phyloP scores from a whole-genome alignment of 176 grass and related monocot genomes.

The Aegilops bicornis region DNA sequence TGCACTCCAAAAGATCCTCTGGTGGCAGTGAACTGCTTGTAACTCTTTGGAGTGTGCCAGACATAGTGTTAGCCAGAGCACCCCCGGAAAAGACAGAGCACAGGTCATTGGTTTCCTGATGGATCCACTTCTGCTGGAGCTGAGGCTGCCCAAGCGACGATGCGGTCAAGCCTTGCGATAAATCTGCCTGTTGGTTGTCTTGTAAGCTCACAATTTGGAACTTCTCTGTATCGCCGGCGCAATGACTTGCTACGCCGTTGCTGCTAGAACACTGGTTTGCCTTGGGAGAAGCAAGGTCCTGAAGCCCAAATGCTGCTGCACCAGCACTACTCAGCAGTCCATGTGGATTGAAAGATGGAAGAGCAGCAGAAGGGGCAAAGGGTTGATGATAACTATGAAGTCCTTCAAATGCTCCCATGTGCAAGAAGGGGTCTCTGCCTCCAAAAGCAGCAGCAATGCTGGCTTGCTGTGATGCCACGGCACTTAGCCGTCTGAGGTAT shows the following conservation, averaged over 20 bases:
- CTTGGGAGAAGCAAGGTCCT: conserved; percentile 60
- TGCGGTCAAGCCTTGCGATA: conserved; percentile 42
- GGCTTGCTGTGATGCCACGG: conserved; percentile 74
- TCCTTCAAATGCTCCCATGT: conserved; percentile 79
- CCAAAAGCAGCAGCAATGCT: conserved; percentile 86
- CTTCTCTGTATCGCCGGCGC: conserved; percentile 45
- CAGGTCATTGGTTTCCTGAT: conserved; percentile 51
- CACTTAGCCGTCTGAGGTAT: conserved; percentile 87
- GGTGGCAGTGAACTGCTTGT: conserved; percentile 43
- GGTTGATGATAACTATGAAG: conserved; percentile 63
- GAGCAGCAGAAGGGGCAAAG: conserved; percentile 46
- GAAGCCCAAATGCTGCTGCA: conserved; percentile 42
- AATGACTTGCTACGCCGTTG: conserved; percentile 33
- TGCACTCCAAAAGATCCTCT: conserved; percentile 47
- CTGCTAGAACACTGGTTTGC: conserved; percentile 41
- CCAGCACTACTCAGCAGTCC: conserved; percentile 47
- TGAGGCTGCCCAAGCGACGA: conserved; percentile 43
- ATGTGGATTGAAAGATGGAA: conserved; percentile 67
- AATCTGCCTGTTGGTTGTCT: conserved; percentile 44
- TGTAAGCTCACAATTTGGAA: conserved; percentile 55
- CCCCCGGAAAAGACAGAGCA: conserved; percentile 37
- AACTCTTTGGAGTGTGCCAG: conserved; percentile 45
- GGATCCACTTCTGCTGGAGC: conserved; percentile 65
- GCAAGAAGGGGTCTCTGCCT: conserved; percentile 69
- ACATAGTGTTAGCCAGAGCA: conserved; percentile 43